Base-by-base conservation (phyloP, 1,284 basidiomycete genomes). In the Papiliotrema nemorosa region DNA sequence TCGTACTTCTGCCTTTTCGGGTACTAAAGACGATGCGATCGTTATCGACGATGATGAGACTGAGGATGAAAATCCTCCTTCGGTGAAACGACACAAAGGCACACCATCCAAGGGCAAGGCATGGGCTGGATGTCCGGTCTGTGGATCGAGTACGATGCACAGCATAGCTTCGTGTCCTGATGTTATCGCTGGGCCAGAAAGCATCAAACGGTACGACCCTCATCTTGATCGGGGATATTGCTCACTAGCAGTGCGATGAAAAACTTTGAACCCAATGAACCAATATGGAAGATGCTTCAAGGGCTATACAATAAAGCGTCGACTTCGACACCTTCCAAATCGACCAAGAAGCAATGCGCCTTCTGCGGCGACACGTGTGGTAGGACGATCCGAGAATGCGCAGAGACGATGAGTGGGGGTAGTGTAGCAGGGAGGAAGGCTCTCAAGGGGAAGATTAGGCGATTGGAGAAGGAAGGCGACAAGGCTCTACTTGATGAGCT, bases 321-420 rank as follows among this genome's bases (percentile, higher is more conserved):
- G 14, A 14, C 29, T 31, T 31, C 29, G 29, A 31, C 24, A 21
- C 25, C 51, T 22, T 13, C 14, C 48, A 31, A 31, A 31, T 7
- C 29, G 29, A 31, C 29, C 14, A 7, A 31, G 29, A 7, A 31
- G 14, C 12, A 7, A 38, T 22, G 5, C 38, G 45, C 65, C 2
- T 70, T 63, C 54, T 72, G 69, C 50, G 53, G 53, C 16, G 35
- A 13, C 0, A 20, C 29, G 2, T 72, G 69, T 41, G 62, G 60
- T 3, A 24, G 41, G 38, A 50, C 50, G 3, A 45, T 70, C 10
- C 57, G 58, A 16, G 35, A 39, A 5, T 72, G 70, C 46, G 62
- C 59, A 26, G 20, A 27, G 27, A 16, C 13, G 27, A 24, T 20
- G 27, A 20, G 18, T 10, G 39, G 39, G 6, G 22, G 47, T 20